These are phyloP conservation scores for Penicillium canariense DNA, from an alignment of 495 filamentous ascomycete species.

Conservation along the genomic window DNA sequence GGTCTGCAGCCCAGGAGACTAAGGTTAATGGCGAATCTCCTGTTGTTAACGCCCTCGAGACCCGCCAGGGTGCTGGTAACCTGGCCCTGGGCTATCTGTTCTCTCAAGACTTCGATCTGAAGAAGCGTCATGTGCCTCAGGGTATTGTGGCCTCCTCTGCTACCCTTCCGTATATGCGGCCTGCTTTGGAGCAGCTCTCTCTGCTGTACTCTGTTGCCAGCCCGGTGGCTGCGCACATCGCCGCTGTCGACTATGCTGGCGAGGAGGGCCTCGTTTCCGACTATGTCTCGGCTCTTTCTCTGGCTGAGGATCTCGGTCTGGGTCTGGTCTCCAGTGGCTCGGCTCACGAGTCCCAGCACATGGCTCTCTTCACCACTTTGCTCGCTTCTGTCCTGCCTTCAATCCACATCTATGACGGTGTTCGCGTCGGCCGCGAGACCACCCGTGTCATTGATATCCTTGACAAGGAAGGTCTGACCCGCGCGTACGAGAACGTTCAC, in stretches of 20 bases:
- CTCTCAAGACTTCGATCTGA: slow-evolving; percentile 88
- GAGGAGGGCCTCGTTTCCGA: slow-evolving; percentile 78
- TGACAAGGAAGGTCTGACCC: slow-evolving; percentile 66
- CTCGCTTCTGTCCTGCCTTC: slow-evolving; percentile 77
- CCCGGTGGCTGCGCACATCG: slow-evolving; percentile 88
- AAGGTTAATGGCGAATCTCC: slow-evolving; percentile 84
- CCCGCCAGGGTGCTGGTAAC: slow-evolving; percentile 81
- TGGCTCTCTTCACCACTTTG: slow-evolving; percentile 85
- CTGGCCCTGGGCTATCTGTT: slow-evolving; percentile 97
- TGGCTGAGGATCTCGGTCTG: slow-evolving; percentile 89
- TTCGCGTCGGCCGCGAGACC: slow-evolving; percentile 81
- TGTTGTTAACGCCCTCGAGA: slow-evolving; percentile 75
- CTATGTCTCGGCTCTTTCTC: slow-evolving; percentile 74
- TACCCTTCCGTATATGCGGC: slow-evolving; percentile 73
- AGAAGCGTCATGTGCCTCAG: slow-evolving; percentile 89
- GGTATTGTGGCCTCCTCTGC: slow-evolving; percentile 81
- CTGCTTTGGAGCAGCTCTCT: slow-evolving; percentile 85
- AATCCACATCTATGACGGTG: slow-evolving; percentile 89
- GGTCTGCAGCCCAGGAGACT: slow-evolving; percentile 61
- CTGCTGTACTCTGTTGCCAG: slow-evolving; percentile 85
- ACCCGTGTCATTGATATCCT: slow-evolving; percentile 82
- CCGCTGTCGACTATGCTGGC: slow-evolving; percentile 83
- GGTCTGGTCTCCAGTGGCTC: slow-evolving; percentile 83
- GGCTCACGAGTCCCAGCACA: slow-evolving; percentile 89
- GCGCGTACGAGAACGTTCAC: slow-evolving; percentile 66